Conservation (phyloP, 441 rosid genomes). For the Syzygium malaccense region DNA sequence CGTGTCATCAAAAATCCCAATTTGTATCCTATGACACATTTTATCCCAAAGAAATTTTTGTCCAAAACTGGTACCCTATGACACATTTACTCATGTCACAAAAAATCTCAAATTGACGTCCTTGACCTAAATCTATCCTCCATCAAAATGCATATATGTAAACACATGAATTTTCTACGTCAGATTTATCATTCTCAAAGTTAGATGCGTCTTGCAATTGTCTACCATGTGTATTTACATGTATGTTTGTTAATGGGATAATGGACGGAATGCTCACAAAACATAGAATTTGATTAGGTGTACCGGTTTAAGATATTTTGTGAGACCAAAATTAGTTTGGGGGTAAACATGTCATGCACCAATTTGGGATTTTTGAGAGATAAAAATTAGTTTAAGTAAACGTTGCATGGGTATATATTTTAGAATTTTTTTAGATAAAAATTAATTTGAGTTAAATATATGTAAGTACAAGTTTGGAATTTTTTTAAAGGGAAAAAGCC, state of each 20-base stretch:
- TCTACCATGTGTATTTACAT: not conserved
- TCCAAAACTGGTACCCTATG: accelerated
- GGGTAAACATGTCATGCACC: not conserved
- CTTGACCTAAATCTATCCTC: not conserved
- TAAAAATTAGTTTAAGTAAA: too few relatives aligned
- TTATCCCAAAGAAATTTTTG: not conserved
- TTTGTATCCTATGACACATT: not conserved
- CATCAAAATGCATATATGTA: not conserved
- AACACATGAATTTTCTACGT: too few relatives aligned
- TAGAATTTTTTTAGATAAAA: too few relatives aligned
- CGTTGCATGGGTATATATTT: too few relatives aligned
- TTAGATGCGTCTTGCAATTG: not conserved
- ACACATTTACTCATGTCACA: not conserved
- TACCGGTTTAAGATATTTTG: not conserved
- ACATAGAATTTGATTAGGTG: not conserved
- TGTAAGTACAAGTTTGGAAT: too few relatives aligned
- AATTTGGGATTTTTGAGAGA: too few relatives aligned
- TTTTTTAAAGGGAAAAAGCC: too few relatives aligned
- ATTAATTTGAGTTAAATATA: too few relatives aligned
- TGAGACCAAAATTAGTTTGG: not conserved
- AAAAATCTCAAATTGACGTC: not conserved
- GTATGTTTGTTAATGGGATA: not conserved
- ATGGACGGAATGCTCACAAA: accelerated
- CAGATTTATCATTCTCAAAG: not conserved
- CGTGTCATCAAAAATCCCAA: not conserved